Evolutionary conservation across 352 stramenopile species (phyloP).

Genomic region (Phytophthora citricola): DNA sequence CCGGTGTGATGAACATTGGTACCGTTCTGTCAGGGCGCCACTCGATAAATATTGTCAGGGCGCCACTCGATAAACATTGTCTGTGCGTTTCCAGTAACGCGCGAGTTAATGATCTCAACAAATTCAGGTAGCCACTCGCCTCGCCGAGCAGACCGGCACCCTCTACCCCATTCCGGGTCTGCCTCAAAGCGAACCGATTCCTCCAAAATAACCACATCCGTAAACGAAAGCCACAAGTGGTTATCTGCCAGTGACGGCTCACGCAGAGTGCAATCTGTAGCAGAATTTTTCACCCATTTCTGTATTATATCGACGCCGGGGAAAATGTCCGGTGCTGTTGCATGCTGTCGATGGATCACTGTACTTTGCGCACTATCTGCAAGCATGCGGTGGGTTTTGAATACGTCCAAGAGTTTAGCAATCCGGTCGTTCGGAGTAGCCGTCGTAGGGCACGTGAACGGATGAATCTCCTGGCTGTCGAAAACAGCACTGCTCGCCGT

Average conservation of each 20-base stretch:
- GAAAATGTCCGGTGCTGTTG: not conserved
- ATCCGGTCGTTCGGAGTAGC: not conserved
- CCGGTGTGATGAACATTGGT: not conserved
- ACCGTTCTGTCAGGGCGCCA: not conserved
- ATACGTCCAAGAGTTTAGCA: not conserved
- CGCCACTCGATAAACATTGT: not conserved
- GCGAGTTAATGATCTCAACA: not conserved
- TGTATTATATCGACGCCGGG: not conserved
- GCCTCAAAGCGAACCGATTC: not conserved
- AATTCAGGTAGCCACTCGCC: not conserved
- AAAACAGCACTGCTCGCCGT: not conserved
- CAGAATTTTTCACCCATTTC: constrained; percentile 7
- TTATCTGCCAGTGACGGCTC: not conserved
- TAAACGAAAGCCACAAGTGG: not conserved
- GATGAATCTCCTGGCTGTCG: not conserved
- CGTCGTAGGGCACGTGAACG: not conserved
- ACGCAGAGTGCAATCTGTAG: not conserved
- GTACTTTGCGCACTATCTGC: not conserved
- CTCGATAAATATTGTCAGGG: too few relatives aligned
- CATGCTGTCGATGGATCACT: not conserved
- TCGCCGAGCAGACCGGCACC: not conserved
- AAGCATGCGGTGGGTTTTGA: constrained; percentile 1
- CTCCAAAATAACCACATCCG: not conserved
- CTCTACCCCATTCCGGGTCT: not conserved
- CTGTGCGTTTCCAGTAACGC: not conserved